Evolutionary conservation across 768 basidiomycete species (phyloP), one percentile per base, ranked within the genome.

Genomic region (Naganishia kalamii): DNA sequence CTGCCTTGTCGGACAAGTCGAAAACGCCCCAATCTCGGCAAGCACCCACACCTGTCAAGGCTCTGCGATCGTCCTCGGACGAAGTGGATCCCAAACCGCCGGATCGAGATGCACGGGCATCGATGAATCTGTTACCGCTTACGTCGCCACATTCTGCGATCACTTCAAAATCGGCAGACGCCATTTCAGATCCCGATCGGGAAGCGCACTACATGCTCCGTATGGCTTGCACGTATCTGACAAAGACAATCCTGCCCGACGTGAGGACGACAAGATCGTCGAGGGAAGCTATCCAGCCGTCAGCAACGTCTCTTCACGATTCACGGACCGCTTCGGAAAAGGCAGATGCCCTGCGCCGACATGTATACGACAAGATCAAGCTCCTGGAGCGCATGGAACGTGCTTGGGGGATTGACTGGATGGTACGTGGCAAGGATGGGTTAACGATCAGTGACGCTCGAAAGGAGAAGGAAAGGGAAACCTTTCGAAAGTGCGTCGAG

Each of bases 401-500:
- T 48, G 83, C 87, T 21, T 91, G 89, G 90, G 84, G 84, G 3
- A 86, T 82, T 0, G 81, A 87, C 81, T 71, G 84, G 85, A 13
- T 78, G 68, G 30, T 49, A 21, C 33, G 30, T 65, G 76, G 65
- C 70, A 79, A 17, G 80, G 82, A 23, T 66, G 81, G 19, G 81
- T 82, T 69, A 79, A 80, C 25, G 80, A 81, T 30, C 70, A 72
- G 73, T 23, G 72, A 75, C n/a, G 61, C 72, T 21, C 86, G 86
- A 37, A 89, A 88, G 78, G 89, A 90, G 69, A 81, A 86, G 71
- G 89, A 92, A 77, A 80, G 87, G 68, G 82, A 81, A 60, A 75
- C 84, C 33, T 94, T 92, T 71, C 81, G 82, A 35, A 89, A 92
- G 61, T 85, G 88, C 0, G 74, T 93, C 62, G 80, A 85, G 70